Base-by-base conservation (phyloP, 1,284 basidiomycete genomes). In the Pholiota adiposa region DNA sequence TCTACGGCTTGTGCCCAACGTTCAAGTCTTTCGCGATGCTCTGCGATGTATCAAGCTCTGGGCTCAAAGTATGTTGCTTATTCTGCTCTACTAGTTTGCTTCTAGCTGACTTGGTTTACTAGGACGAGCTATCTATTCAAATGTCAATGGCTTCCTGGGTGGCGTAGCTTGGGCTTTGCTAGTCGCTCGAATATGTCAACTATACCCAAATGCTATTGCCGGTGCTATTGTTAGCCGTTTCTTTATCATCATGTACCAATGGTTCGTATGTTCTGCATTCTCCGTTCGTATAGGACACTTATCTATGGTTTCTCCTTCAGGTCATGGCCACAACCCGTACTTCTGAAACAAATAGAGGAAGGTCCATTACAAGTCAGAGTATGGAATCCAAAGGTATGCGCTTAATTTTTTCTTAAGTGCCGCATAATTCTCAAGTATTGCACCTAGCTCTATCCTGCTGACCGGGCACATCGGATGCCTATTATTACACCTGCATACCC, bases 401-500 rank as follows among this genome's bases (percentile, higher is more conserved):
- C 16, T n/a, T n/a, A n/a, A 38, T 4, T 18, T 9, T 16, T 4
- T 6, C 16, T 25, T 36, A 12, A 43, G 33, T 55, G 50, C 19
- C 63, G 18, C 16, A 29, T 63, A 6, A 65, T 59, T 41, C 21
- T 49, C 21, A 31, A 43, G 36, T 14, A 65, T 51, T 23, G 34
- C 29, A 23, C 36, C 19, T 16, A 96, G 92, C 78, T 98, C 54
- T 98, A 98, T 75, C 94, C 96, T 1, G 86, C 89, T 63, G 97
- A 99, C 76, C 86, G 94, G 62, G 85, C 92, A 34, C 97, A 99
- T 77, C 87, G 95, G 62, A 99, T 99, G 97, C 97, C 97, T n/a
- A 98, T 99, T 72, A 99, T 99, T 70, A 99, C 97, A 1, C 97
- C 97, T 4, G 96, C 97, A 21, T 99, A 98, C 77, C 97, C 97